Conservation (phyloP, 2,329 filamentous ascomycete species). For the Penicillium griseofulvum region DNA sequence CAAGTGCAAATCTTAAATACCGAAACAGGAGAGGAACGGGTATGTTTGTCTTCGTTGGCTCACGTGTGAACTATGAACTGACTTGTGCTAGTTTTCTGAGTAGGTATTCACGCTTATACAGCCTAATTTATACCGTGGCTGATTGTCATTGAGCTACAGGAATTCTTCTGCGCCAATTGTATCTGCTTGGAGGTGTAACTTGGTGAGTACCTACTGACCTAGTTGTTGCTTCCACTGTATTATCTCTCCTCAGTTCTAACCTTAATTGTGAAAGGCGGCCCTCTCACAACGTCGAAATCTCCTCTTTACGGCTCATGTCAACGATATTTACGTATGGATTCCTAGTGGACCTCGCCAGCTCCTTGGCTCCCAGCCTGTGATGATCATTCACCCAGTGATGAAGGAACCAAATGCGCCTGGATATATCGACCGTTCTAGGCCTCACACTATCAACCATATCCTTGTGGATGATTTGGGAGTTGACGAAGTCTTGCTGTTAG, state of each 20-base stretch:
- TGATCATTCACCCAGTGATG: constrained; percentile 44
- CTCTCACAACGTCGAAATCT: constrained; percentile 49
- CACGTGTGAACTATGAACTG: constrained; percentile 16
- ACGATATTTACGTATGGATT: constrained; percentile 46
- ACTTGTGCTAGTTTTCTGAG: constrained; percentile 25
- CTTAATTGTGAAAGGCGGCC: constrained; percentile 34
- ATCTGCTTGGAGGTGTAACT: constrained; percentile 45
- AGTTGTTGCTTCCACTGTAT: background rate
- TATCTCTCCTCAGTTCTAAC: constrained; percentile 1
- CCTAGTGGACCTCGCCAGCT: constrained; percentile 43
- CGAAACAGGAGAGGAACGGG: constrained; percentile 33
- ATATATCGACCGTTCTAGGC: constrained; percentile 50
- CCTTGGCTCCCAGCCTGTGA: constrained; percentile 38
- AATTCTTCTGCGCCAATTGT: constrained; percentile 27
- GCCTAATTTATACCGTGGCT: background rate
- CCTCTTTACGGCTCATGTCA: constrained; percentile 44
- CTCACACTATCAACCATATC: constrained; percentile 68
- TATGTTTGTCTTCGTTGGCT: constrained; percentile 23
- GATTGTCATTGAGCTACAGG: constrained; percentile 10
- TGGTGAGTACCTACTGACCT: constrained; percentile 30
- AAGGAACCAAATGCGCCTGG: constrained; percentile 48
- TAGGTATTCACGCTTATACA: constrained; percentile 9
- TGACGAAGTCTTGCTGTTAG: constrained; percentile 66
- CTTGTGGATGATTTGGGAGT: constrained; percentile 66
- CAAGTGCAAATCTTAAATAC: constrained; percentile 31